Conservation (phyloP, 163 green algal genomes). For the Botryococcus braunii region DNA sequence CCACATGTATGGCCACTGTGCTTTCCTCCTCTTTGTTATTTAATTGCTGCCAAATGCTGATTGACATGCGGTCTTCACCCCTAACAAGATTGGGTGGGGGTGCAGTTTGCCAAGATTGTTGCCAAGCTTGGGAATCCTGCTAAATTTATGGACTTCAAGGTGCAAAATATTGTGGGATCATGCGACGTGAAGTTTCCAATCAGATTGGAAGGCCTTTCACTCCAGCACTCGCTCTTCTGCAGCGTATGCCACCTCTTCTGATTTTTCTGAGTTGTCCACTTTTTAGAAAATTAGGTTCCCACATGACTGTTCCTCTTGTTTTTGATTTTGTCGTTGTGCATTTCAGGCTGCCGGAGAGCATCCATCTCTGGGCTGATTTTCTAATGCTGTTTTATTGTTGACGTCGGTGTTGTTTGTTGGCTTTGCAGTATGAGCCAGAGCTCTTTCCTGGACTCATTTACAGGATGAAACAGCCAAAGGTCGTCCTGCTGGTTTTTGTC, state of each 20-base stretch:
- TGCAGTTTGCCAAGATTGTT: slow-evolving; percentile 92
- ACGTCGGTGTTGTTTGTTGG: too few species aligned
- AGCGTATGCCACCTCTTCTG: slow-evolving; percentile 20
- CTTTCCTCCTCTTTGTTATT: too few species aligned
- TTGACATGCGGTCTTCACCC: too few species aligned
- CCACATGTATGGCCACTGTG: too few species aligned
- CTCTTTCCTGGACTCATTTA: slow-evolving; percentile 99
- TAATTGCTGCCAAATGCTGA: too few species aligned
- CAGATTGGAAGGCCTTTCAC: slow-evolving; percentile 85
- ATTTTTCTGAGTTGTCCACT: too few species aligned
- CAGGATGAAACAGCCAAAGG: slow-evolving; percentile 94
- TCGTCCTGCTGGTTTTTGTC: slow-evolving; percentile 99
- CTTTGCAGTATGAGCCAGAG: slow-evolving; percentile 93
- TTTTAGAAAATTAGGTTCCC: too few species aligned
- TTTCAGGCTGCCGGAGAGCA: too few species aligned
- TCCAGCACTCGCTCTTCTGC: slow-evolving; percentile 77
- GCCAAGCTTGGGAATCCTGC: slow-evolving; percentile 77
- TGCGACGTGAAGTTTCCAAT: slow-evolving; percentile 98
- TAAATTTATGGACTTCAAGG: slow-evolving; percentile 92
- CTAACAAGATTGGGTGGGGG: background rate
- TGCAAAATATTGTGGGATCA: slow-evolving; percentile 98
- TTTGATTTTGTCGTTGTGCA: too few species aligned
- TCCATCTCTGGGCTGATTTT: background rate
- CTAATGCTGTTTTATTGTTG: slow-evolving; percentile 1
- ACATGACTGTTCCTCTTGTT: too few species aligned